Base-by-base conservation (phyloP, 2,329 filamentous ascomycete genomes). In the Rutstroemia sp. region DNA sequence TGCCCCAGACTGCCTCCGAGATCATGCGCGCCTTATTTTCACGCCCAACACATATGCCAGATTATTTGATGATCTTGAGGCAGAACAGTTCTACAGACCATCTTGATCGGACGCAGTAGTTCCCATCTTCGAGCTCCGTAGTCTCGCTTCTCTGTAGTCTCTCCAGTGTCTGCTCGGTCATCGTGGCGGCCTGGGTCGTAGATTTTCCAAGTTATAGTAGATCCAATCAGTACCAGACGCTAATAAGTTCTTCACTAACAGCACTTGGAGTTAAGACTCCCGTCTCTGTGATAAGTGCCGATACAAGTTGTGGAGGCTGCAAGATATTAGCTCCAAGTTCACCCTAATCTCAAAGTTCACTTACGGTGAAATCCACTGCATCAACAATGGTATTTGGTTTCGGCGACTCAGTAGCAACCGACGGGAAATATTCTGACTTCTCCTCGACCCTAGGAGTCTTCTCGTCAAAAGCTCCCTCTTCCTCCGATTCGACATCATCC, bases 201-300 rank as follows among this genome's bases (percentile, higher is more conserved):
- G 30, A 34, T 34, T 34, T 34, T 12, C 12, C 3, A 34, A 34
- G 30, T 4, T 34, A 5, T 34, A 34, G 9, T 34, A 34, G 9
- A 34, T 34, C 14, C 9, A 14, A 40, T 68, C 64, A 67, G 54
- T 61, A 66, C 63, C 63, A 69, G 39, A 70, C 59, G 54, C 63
- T 69, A 63, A 88, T 84, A 46, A 89, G 73, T 69, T 87, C 82
- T 65, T 88, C 84, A 57, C 83, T 84, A 36, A 88, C 85, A 25
- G 86, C 85, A 57, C 80, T 83, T 0, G 87, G 84, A 45, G 86
- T 80, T 62, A 88, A 78, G 49, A 89, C 81, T 47, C 87, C 87
- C 51, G 83, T 83, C 69, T 92, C 88, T 1, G 87, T 91, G 63
- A 91, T 86, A 63, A 91, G 81, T 30, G 84, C 85, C 9, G 83